Evolutionary conservation across 139 green algal species (phyloP).

Genomic region (Volvox africanus): DNA sequence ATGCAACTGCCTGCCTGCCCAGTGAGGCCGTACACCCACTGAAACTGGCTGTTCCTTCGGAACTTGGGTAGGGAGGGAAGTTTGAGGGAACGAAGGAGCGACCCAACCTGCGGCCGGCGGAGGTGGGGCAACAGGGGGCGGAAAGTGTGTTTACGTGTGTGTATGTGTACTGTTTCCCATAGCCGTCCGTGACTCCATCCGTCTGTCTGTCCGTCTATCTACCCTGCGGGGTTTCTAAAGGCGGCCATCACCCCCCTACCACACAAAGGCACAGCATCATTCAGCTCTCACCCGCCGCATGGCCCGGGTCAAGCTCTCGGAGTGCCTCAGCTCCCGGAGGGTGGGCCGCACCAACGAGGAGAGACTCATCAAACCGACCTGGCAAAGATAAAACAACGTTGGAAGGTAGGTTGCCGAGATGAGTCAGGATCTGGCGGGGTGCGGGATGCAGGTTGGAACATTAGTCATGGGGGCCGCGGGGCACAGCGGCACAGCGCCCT

Average conservation of each 20-base stretch:
- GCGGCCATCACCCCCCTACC: too few species aligned
- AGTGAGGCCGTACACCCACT: constrained; percentile 47
- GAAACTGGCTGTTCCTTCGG: not conserved
- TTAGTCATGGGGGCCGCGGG: too few species aligned
- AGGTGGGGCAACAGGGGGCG: not conserved
- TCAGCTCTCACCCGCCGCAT: constrained; percentile 27
- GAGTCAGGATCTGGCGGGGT: too few species aligned
- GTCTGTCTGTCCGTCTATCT: not conserved
- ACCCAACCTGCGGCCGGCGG: not conserved
- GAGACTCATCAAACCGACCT: not conserved
- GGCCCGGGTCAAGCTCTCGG: constrained; percentile 16
- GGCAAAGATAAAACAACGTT: too few species aligned
- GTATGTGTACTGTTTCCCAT: not conserved
- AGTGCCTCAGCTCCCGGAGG: not conserved
- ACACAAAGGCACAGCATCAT: too few species aligned
- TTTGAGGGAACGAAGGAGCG: not conserved
- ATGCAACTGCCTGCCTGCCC: constrained; percentile 47
- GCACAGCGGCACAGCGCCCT: too few species aligned
- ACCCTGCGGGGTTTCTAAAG: not conserved
- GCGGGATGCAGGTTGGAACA: too few species aligned
- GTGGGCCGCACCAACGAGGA: constrained; percentile 15
- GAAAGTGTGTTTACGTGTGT: not conserved
- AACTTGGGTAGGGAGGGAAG: constrained; percentile 21
- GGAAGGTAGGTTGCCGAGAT: not conserved
- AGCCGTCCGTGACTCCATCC: not conserved